phyloP scores from a whole-genome alignment of 1,139 yeast species.

The Geotrichum phurueaensis region DNA sequence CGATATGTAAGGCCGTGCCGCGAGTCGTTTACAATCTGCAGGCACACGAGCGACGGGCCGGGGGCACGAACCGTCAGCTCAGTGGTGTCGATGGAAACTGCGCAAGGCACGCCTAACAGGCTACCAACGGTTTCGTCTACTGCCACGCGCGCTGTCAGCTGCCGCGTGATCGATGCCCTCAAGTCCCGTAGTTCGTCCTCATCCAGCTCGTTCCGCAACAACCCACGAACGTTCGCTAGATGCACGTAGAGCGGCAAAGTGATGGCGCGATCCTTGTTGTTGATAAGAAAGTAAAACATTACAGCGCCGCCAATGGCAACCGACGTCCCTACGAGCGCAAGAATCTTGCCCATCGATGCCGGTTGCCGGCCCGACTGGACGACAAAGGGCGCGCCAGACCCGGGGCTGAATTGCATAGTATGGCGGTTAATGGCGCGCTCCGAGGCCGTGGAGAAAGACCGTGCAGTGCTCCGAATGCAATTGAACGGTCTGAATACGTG shows the following conservation, averaged over 20 bases:
- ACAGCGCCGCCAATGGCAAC: neutral
- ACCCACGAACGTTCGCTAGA: neutral
- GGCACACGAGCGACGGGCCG: slow-evolving; percentile 4
- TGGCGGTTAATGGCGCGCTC: neutral
- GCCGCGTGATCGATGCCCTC: neutral
- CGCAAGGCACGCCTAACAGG: slow-evolving; percentile 10
- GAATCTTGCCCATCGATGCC: neutral
- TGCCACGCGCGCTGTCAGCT: slow-evolving; percentile 1
- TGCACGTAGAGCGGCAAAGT: neutral
- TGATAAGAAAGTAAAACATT: neutral
- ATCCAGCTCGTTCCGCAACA: neutral
- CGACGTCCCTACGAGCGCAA: neutral
- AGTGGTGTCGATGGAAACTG: neutral
- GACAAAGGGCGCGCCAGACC: neutral
- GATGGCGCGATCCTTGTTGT: neutral
- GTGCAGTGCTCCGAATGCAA: neutral
- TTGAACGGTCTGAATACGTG: neutral
- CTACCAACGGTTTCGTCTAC: slow-evolving; percentile 10
- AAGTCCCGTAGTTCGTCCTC: neutral
- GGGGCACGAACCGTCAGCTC: slow-evolving; percentile 3
- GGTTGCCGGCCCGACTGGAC: neutral
- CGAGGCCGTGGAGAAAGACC: neutral
- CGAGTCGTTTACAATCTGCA: neutral
- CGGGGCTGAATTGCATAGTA: neutral
- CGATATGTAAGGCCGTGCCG: neutral